phyloP scores from a whole-genome alignment of 164 flowering plant genomes.

The Nymphaea thermarum region DNA sequence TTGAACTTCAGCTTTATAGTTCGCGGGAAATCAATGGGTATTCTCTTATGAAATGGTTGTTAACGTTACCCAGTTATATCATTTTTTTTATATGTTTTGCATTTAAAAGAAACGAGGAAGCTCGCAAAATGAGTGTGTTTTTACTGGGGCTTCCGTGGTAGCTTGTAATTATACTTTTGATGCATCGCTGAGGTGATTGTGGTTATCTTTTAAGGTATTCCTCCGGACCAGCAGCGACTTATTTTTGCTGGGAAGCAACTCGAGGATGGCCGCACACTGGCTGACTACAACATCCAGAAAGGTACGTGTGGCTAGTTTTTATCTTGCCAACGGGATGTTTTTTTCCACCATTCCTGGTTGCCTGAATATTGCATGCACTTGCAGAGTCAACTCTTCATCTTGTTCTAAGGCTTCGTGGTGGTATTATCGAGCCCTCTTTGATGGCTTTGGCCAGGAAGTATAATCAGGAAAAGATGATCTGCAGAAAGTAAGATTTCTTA shows the following conservation, averaged over 20 bases:
- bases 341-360: background rate
- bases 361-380: background rate
- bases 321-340: background rate
- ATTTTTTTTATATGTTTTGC: too few relatives aligned
- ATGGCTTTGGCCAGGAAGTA: conserved; percentile 24
- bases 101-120: too few relatives aligned
- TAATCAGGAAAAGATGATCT: conserved; percentile 20
- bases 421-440: conserved; percentile 19
- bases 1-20: too few relatives aligned
- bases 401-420: conserved; percentile 19
- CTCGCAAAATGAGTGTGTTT: too few relatives aligned
- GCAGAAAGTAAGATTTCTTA: conserved; percentile 14
- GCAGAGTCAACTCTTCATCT: conserved; percentile 11
- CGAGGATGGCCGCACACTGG: conserved; percentile 1
- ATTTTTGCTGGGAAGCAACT: conserved; percentile 2
- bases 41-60: too few relatives aligned
- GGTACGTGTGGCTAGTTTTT: background rate
- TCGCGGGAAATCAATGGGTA: too few relatives aligned
- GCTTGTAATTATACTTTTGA: too few relatives aligned
- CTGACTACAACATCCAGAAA: conserved; percentile 3
- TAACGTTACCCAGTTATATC: too few relatives aligned
- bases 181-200: too few relatives aligned
- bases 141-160: too few relatives aligned
- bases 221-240: conserved; percentile 3
- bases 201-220: background rate